Evolutionary conservation across 2,329 filamentous ascomycete genomes (phyloP).

Genomic region (Aspergillus quadrilineatus): DNA sequence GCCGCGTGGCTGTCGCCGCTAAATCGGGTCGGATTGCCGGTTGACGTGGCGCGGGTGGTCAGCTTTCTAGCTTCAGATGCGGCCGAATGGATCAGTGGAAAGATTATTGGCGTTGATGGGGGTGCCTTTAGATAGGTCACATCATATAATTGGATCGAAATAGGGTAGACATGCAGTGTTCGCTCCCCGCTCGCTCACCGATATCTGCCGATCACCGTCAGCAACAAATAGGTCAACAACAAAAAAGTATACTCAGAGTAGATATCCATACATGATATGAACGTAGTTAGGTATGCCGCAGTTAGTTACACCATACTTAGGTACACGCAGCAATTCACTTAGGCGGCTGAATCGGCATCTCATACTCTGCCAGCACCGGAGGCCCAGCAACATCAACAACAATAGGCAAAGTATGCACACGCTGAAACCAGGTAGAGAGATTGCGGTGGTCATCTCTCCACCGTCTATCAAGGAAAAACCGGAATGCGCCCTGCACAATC

Average conservation of each 20-base stretch:
- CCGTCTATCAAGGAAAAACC: conserved; percentile 5
- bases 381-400: background rate
- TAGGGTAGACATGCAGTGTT: background rate
- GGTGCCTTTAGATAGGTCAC: background rate
- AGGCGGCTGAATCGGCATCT: background rate
- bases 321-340: no score
- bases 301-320: no score
- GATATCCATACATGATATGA: no score
- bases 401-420: conserved; percentile 1
- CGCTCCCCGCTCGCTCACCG: conserved; percentile 5
- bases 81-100: conserved; percentile 12
- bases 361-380: background rate
- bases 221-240: no score
- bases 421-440: conserved; percentile 10
- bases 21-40: conserved; percentile 1
- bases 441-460: conserved; percentile 4
- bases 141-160: background rate
- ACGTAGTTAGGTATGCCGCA: no score
- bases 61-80: conserved; percentile 11
- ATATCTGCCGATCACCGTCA: background rate
- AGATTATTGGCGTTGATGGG: conserved; percentile 5
- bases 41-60: conserved; percentile 11
- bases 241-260: no score
- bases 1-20: conserved; percentile 7
- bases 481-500: conserved; percentile 4